Evolutionary conservation across 108 stramenopile genomes (phyloP).

Genomic region (Fragilaria crotonensis): DNA sequence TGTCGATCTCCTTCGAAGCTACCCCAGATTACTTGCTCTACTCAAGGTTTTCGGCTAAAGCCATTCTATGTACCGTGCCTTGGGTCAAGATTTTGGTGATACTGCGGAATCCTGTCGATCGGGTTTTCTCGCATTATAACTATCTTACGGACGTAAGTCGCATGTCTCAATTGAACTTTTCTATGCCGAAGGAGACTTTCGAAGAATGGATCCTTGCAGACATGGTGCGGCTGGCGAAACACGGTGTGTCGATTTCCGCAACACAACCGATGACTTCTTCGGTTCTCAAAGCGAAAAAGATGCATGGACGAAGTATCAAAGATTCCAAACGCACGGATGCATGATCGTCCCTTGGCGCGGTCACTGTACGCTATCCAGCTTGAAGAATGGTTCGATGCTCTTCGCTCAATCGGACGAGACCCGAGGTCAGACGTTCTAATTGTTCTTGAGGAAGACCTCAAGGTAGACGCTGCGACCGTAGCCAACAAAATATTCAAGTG

Average conservation of each 20-base stretch:
- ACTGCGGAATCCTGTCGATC: constrained; percentile 19
- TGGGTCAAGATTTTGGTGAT: constrained; percentile 20
- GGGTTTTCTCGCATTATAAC: constrained; percentile 21
- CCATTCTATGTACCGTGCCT: constrained; percentile 13
- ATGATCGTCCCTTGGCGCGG: constrained; percentile 14
- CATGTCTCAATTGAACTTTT: background rate
- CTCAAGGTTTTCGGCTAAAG: constrained; percentile 1
- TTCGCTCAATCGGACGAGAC: constrained; percentile 10
- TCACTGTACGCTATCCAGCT: constrained; percentile 16
- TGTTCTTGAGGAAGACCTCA: constrained; percentile 10
- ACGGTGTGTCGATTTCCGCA: constrained; percentile 14
- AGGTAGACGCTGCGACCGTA: background rate
- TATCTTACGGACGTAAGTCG: constrained; percentile 34
- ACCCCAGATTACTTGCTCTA: constrained; percentile 20
- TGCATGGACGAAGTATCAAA: constrained; percentile 16
- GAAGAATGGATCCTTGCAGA: constrained; percentile 17
- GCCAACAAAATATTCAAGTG: background rate
- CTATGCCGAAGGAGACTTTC: constrained; percentile 46
- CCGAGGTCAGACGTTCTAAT: constrained; percentile 5
- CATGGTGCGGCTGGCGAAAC: background rate
- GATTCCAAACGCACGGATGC: constrained; percentile 32
- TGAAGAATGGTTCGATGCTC: constrained; percentile 20
- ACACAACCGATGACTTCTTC: constrained; percentile 6
- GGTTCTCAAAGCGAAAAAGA: constrained; percentile 8
- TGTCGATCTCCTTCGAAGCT: constrained; percentile 11